Percentiles rank a stretch among this genome's conserved stretches.
These are phyloP conservation scores for Fusarium continuum DNA, from an alignment of 2,329 filamentous ascomycete species.

Conservation along the genomic window DNA sequence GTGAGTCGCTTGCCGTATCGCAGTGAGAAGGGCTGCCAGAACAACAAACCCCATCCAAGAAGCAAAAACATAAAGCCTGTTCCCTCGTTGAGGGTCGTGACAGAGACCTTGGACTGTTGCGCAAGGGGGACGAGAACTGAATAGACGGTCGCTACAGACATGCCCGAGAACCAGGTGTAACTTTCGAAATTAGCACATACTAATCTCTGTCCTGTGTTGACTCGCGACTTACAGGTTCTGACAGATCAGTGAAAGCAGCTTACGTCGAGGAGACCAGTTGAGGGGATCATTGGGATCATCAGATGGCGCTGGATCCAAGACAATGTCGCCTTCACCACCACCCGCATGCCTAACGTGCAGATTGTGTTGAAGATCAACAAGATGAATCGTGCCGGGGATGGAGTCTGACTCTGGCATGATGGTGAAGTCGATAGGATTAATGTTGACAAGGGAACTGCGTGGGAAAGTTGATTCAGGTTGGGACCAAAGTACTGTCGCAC, in stretches of 20 bases:
- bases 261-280: slow-evolving; percentile 54
- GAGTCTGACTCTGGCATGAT: background rate
- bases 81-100: slow-evolving; percentile 51
- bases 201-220: too few relatives aligned
- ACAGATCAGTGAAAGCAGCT: slow-evolving; percentile 42
- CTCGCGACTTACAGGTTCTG: slow-evolving; percentile 42
- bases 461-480: too few relatives aligned
- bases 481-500: background rate
- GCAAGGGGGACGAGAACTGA: slow-evolving; percentile 51
- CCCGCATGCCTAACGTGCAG: slow-evolving; percentile 46
- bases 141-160: slow-evolving; percentile 52
- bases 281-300: slow-evolving; percentile 62
- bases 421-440: background rate
- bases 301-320: slow-evolving; percentile 61
- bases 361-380: slow-evolving; percentile 51
- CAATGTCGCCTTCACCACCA: slow-evolving; percentile 51
- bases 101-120: slow-evolving; percentile 44
- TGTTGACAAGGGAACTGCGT: background rate
- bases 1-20: slow-evolving; percentile 55
- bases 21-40: slow-evolving; percentile 59
- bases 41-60: slow-evolving; percentile 55
- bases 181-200: slow-evolving; percentile 26
- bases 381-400: slow-evolving; percentile 53
- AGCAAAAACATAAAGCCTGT: slow-evolving; percentile 56
- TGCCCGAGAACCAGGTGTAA: slow-evolving; percentile 53